phyloP scores from a whole-genome alignment of 75 land plant species.

The Pseudotsuga menziesii region DNA sequence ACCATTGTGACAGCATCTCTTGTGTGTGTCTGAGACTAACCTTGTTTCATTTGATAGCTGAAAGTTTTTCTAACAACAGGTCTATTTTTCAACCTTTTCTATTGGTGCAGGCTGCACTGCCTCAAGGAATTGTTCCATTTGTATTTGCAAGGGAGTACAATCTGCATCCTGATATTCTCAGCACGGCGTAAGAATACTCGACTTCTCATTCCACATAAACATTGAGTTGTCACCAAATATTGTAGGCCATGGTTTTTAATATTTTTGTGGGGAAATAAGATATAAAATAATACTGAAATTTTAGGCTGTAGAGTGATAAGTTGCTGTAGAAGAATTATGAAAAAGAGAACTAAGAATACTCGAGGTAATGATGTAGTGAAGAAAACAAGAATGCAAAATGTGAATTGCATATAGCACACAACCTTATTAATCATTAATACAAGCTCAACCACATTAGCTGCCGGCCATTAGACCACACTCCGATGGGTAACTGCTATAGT shows the following conservation, averaged over 20 bases:
- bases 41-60: background rate
- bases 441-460: no score
- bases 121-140: slow-evolving; percentile 70
- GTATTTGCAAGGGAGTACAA: slow-evolving; percentile 71
- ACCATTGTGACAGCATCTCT: background rate
- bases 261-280: background rate
- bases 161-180: slow-evolving; percentile 58
- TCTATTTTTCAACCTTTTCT: background rate
- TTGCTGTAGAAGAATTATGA: background rate
- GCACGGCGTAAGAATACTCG: slow-evolving; percentile 54
- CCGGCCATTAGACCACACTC: no score
- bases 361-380: background rate
- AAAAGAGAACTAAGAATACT: background rate
- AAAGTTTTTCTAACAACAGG: background rate
- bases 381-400: background rate
- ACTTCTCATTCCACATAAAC: background rate
- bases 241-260: background rate
- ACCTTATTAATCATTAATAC: no score
- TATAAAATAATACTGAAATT: background rate
- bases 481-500: no score
- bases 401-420: no score
- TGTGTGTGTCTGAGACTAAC: background rate
- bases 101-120: slow-evolving; percentile 58
- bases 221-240: background rate
- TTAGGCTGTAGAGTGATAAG: background rate